phyloP scores from a whole-genome alignment of 1,284 basidiomycete species.

The Binderoboletus segoi region DNA sequence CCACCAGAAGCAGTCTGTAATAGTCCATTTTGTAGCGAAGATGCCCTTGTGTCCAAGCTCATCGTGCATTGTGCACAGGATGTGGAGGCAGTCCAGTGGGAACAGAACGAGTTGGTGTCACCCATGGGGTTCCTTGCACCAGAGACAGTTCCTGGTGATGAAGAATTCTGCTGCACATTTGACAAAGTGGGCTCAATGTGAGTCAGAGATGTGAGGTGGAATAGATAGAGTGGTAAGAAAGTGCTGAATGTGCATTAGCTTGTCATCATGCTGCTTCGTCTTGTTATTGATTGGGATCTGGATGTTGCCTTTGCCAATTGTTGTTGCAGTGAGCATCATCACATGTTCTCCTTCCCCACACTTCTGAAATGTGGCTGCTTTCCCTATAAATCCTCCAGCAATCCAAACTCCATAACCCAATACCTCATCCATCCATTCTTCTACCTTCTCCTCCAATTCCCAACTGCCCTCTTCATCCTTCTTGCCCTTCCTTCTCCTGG shows the following conservation, averaged over 20 bases:
- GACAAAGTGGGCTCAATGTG: background rate
- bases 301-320: background rate
- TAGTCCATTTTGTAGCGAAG: background rate
- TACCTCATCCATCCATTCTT: background rate
- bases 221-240: background rate
- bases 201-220: background rate
- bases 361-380: background rate
- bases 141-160: background rate
- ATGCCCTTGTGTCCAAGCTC: background rate
- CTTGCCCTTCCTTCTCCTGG: background rate
- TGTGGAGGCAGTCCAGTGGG: background rate
- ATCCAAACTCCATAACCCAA: background rate
- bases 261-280: background rate
- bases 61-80: background rate
- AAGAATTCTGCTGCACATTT: background rate
- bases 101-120: background rate
- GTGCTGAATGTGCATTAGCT: background rate
- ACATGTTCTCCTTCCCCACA: background rate
- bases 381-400: background rate
- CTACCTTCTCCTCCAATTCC: background rate
- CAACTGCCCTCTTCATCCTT: background rate
- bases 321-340: background rate
- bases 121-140: background rate
- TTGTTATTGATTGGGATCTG: background rate
- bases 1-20: slow-evolving; percentile 2